phyloP scores from a whole-genome alignment of 177 flowering plant genomes.

The Vitis hybrid region DNA sequence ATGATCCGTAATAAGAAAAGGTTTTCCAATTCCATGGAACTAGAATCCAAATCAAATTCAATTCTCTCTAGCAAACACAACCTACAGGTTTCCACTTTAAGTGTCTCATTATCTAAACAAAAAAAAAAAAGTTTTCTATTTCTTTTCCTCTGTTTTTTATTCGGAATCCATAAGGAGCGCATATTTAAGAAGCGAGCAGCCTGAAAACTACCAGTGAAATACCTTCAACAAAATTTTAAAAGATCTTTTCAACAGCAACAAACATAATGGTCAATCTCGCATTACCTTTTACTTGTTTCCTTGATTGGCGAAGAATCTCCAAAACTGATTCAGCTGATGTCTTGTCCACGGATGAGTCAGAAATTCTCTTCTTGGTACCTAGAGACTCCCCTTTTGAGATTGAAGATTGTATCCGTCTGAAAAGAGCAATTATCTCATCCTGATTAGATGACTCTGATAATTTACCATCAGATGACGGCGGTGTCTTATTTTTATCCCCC shows the following conservation, averaged over 20 bases:
- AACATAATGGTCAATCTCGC: neutral
- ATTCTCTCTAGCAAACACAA: neutral
- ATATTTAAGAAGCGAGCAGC: neutral
- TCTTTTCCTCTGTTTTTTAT: neutral
- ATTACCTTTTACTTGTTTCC: slow-evolving; percentile 41
- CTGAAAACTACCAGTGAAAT: neutral
- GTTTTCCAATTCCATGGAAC: too few species aligned
- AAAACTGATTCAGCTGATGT: slow-evolving; percentile 41
- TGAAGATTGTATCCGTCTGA: slow-evolving; percentile 58
- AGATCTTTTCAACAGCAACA: neutral
- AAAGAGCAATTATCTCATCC: slow-evolving; percentile 55
- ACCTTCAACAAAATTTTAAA: neutral
- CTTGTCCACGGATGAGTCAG: slow-evolving; percentile 23
- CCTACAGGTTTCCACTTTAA: neutral
- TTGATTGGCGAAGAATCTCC: slow-evolving; percentile 38
- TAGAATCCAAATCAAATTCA: too few species aligned
- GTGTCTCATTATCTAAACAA: neutral
- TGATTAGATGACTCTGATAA: slow-evolving; percentile 32
- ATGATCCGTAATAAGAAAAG: too few species aligned
- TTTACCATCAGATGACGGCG: slow-evolving; percentile 23
- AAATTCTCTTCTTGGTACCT: slow-evolving; percentile 23
- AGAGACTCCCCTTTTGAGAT: slow-evolving; percentile 45
- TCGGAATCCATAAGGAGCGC: neutral
- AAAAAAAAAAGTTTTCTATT: neutral
- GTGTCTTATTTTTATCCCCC: slow-evolving; percentile 15